Conservation (phyloP, 345 rosid species). For the Populus nigra region DNA sequence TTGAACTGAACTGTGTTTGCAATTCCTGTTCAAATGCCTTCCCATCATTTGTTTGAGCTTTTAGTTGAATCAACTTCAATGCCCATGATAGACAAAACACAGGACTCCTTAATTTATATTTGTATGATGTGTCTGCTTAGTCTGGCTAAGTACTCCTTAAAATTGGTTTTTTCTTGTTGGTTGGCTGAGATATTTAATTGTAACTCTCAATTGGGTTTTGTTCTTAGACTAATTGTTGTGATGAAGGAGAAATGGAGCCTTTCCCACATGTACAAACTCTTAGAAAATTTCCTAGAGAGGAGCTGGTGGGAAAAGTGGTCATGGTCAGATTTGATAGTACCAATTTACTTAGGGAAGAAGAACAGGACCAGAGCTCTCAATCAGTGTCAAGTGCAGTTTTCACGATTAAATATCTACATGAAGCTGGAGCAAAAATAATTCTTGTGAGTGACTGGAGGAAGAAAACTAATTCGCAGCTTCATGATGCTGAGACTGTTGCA, state of each 20-base stretch:
- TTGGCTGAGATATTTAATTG: slow-evolving; percentile 7
- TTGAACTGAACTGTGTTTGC: neutral
- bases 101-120: neutral
- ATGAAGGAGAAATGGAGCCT: slow-evolving; percentile 29
- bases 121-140: neutral
- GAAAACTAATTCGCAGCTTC: slow-evolving; percentile 30
- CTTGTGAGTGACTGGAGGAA: slow-evolving; percentile 52
- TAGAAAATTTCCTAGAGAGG: slow-evolving; percentile 44
- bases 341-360: slow-evolving; percentile 45
- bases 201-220: slow-evolving; percentile 13
- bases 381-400: slow-evolving; percentile 38
- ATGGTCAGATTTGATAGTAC: slow-evolving; percentile 65
- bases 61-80: neutral
- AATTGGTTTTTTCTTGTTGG: neutral
- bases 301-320: slow-evolving; percentile 55
- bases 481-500: slow-evolving; percentile 37
- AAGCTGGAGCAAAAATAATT: slow-evolving; percentile 50
- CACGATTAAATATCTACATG: slow-evolving; percentile 48
- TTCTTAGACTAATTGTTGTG: slow-evolving; percentile 31
- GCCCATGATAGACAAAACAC: neutral
- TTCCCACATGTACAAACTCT: slow-evolving; percentile 64
- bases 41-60: neutral
- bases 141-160: neutral
- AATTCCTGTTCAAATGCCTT: neutral
- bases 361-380: slow-evolving; percentile 28